Base-by-base conservation (phyloP, 2,329 filamentous ascomycete genomes). In the Cladosporium phlei region DNA sequence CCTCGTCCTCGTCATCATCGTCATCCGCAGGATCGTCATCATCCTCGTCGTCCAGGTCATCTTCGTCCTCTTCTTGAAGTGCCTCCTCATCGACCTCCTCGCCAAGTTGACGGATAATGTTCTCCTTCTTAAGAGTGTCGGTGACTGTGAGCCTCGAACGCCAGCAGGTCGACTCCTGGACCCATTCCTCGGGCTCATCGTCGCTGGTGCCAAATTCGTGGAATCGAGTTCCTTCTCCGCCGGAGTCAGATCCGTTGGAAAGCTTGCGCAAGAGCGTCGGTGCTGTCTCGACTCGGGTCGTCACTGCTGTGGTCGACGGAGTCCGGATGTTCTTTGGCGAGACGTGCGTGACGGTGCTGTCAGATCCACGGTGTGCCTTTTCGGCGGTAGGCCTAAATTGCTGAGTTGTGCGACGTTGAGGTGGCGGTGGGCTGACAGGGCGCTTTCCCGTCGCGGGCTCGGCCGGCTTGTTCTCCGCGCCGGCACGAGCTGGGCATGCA, bases 81-180 rank as follows among this genome's bases (percentile, higher is more conserved):
- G 83, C 90, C 67, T 97, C 93, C 59, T 94, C 88, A 62, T 97
- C 93, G 1, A 83, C 93, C 67, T 98, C 91, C 62, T 88, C 84
- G 38, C 83, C 91, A 20, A 97, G 71, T 52, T 86, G 83, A 38
- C 91, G 84, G 52, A 98, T 93, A 22, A 81, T 82, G 52, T 88
- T 89, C 68, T 98, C 93, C 67, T 95, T 94, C 64, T 81, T 78
- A 55, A 98, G 75, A 4, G 90, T 95, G 63, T 97, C 93, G 55
- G 85, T 82, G 54, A 98, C 83, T 3, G 90, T 97, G 29, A 98
- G 75, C 59, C 87, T 88, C 39, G 76, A 76, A 47, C 76, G 76
- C 54, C 81, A 73, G 24, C 79, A 77, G 6, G 77, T 74, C 25
- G 79, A 73, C 58, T 87, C 84, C 47, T 85, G 81, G 22, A 94